These are phyloP conservation scores for Prunus davidiana DNA, from an alignment of 306 rosid species.

Conservation along the genomic window DNA sequence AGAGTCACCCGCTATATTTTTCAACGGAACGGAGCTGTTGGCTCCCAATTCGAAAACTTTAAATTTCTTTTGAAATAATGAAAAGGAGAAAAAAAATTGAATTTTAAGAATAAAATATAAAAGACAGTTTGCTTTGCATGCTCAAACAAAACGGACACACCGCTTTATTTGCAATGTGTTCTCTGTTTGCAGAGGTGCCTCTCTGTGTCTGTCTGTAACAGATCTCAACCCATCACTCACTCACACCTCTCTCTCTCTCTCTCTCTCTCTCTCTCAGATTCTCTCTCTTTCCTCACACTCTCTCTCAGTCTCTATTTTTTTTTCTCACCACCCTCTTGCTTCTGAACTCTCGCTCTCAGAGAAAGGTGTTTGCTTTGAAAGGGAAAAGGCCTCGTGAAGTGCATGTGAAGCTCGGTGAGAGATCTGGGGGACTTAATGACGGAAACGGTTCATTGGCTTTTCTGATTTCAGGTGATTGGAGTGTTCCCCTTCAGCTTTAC, in stretches of 20 bases:
- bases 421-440: constrained; percentile 68
- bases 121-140: constrained; percentile 39
- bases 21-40: constrained; percentile 2
- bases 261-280: neutral
- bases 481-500: constrained; percentile 36
- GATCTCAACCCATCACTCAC: constrained; percentile 45
- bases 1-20: neutral
- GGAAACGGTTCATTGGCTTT: constrained; percentile 42
- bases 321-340: constrained; percentile 5
- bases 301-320: neutral
- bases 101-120: neutral
- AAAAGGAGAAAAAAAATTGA: neutral
- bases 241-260: constrained; percentile 14
- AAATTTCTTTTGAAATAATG: neutral
- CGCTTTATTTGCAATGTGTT: constrained; percentile 54
- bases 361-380: constrained; percentile 48
- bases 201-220: constrained; percentile 50
- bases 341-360: constrained; percentile 21
- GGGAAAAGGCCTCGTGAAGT: constrained; percentile 54
- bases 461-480: constrained; percentile 70
- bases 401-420: constrained; percentile 74
- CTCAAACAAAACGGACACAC: constrained; percentile 56
- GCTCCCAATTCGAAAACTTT: constrained; percentile 2
- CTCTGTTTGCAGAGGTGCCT: constrained; percentile 39
- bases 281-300: constrained; percentile 3